phyloP scores from a whole-genome alignment of 176 grass and related monocot species.

The Rhipidocladum racemiflorum region DNA sequence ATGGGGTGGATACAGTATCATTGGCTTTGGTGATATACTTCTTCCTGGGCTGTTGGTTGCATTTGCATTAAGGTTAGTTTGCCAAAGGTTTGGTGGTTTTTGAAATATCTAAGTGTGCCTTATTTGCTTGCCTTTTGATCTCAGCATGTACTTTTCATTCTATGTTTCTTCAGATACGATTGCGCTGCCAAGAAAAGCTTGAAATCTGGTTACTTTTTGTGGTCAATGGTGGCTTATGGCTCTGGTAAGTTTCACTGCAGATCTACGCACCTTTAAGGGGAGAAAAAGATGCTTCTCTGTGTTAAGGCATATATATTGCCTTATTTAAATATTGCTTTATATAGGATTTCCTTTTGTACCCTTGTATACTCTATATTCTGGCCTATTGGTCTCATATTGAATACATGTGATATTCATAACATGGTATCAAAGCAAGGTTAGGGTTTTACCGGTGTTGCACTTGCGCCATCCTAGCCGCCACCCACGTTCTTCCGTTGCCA shows the following conservation, averaged over 20 bases:
- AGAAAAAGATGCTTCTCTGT: not conserved
- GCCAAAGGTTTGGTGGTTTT: not conserved
- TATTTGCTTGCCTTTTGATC: not conserved
- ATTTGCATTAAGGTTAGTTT: constrained; percentile 70
- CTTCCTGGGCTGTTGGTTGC: constrained; percentile 86
- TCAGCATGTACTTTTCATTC: not conserved
- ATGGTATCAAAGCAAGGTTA: no score
- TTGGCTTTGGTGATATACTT: constrained; percentile 96
- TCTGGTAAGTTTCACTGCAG: constrained; percentile 56
- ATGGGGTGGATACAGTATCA: constrained; percentile 95
- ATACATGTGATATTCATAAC: no score
- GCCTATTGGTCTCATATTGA: no score
- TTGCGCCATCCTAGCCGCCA: no score
- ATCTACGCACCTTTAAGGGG: not conserved
- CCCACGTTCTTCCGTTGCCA: no score
- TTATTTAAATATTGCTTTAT: no score
- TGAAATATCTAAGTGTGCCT: no score
- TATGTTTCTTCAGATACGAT: constrained; percentile 61
- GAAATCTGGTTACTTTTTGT: constrained; percentile 83
- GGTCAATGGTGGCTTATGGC: constrained; percentile 88
- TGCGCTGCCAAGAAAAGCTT: constrained; percentile 81
- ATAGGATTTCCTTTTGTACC: no score
- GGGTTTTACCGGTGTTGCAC: no score
- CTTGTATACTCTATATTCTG: no score
- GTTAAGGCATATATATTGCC: no score